phyloP scores from a whole-genome alignment of 305 asterid species.

The Coffea humblotiana region DNA sequence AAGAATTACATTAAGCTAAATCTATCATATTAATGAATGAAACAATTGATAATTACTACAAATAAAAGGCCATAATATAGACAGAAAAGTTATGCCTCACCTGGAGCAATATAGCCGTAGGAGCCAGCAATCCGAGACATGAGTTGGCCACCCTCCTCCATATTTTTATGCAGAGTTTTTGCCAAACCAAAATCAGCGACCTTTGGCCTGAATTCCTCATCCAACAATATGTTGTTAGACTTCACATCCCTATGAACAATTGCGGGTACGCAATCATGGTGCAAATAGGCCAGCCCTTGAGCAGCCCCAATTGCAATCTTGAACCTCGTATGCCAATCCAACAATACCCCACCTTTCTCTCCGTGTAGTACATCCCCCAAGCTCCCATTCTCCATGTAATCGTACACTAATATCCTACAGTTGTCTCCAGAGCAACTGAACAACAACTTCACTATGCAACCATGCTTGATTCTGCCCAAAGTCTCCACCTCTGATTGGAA shows the following conservation, averaged over 20 bases:
- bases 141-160: slow-evolving; percentile 40
- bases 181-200: slow-evolving; percentile 88
- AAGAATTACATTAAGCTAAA: background rate
- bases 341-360: slow-evolving; percentile 49
- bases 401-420: slow-evolving; percentile 62
- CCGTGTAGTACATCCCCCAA: slow-evolving; percentile 75
- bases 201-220: slow-evolving; percentile 60
- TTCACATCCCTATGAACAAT: slow-evolving; percentile 78
- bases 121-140: slow-evolving; percentile 85
- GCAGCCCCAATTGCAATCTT: slow-evolving; percentile 73
- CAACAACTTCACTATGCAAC: slow-evolving; percentile 65
- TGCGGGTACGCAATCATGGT: slow-evolving; percentile 80
- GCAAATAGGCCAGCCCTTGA: slow-evolving; percentile 82
- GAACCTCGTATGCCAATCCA: slow-evolving; percentile 74
- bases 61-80: background rate
- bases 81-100: slow-evolving; percentile 29
- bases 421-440: slow-evolving; percentile 61
- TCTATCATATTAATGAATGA: background rate
- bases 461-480: slow-evolving; percentile 69
- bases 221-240: slow-evolving; percentile 67
- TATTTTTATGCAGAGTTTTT: slow-evolving; percentile 42
- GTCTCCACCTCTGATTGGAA: slow-evolving; percentile 68
- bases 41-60: background rate
- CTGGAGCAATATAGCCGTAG: slow-evolving; percentile 91
- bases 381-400: slow-evolving; percentile 83